Percentiles rank a stretch among this genome's conserved stretches.
Conservation (phyloP, 345 rosid species). For the Camelina sativa region DNA sequence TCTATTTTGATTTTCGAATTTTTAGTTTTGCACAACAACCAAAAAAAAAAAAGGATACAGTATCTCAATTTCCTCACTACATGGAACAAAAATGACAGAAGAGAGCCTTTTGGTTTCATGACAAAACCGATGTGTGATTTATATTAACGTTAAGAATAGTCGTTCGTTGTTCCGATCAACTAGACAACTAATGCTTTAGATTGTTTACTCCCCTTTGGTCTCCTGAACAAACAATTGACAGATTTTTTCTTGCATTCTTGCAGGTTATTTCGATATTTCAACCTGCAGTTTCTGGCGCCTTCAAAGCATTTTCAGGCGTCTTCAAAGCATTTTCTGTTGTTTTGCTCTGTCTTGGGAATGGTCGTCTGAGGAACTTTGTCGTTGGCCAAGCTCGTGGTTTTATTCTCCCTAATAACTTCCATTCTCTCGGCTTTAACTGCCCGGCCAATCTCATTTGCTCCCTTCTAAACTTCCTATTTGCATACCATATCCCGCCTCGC, state of each 20-base stretch:
- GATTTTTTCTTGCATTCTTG: not conserved
- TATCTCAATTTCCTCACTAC: not conserved
- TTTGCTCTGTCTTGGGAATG: slow-evolving; percentile 49
- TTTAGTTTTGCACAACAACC: not conserved
- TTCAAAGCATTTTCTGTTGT: slow-evolving; percentile 48
- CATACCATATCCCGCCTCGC: slow-evolving; percentile 95
- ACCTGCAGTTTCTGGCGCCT: slow-evolving; percentile 32
- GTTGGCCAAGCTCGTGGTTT: slow-evolving; percentile 61
- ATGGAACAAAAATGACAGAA: slow-evolving; percentile 1
- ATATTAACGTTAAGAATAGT: not conserved
- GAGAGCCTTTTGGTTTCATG: slow-evolving; percentile 27
- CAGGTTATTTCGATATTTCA: slow-evolving; percentile 4
- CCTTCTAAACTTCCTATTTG: slow-evolving; percentile 73
- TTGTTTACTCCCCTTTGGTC: slow-evolving; percentile 8
- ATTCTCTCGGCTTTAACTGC: slow-evolving; percentile 70
- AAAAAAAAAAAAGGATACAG: not conserved
- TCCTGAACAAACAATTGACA: slow-evolving; percentile 4
- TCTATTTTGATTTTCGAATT: not conserved
- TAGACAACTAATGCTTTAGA: not conserved
- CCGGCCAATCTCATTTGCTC: slow-evolving; percentile 84
- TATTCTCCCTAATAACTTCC: slow-evolving; percentile 69
- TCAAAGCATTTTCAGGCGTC: slow-evolving; percentile 38
- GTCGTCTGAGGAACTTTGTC: slow-evolving; percentile 54
- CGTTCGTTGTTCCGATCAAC: slow-evolving; percentile 7
- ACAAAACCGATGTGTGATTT: slow-evolving; percentile 17